Conservation (phyloP, 2,329 filamentous ascomycete species). For the Sarocladiaceae sp. region DNA sequence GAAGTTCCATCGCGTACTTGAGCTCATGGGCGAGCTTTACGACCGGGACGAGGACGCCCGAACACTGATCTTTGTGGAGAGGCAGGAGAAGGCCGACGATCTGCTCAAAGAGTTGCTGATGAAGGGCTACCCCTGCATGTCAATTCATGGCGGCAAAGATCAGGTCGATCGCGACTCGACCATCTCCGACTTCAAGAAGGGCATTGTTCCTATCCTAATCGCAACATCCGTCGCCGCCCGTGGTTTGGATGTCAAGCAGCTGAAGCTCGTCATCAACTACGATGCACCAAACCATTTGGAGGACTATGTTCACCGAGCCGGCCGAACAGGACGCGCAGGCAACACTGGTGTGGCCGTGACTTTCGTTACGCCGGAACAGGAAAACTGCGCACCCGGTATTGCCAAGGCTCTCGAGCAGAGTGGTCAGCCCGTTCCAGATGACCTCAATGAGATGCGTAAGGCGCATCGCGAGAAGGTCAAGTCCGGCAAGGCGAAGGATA, state of each 20-base stretch:
- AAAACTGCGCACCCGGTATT: constrained; percentile 82
- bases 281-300: constrained; percentile 91
- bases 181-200: constrained; percentile 89
- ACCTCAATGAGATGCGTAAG: constrained; percentile 58
- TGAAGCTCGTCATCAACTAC: constrained; percentile 94
- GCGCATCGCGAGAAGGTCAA: constrained; percentile 87
- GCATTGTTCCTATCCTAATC: constrained; percentile 81
- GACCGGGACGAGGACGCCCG: constrained; percentile 83
- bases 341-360: constrained; percentile 94
- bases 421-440: constrained; percentile 73
- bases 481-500: constrained; percentile 82
- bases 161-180: constrained; percentile 90
- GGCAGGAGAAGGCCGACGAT: constrained; percentile 83
- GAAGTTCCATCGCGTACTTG: constrained; percentile 79
- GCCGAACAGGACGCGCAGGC: constrained; percentile 88
- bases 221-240: constrained; percentile 94
- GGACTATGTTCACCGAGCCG: constrained; percentile 92
- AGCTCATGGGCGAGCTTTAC: constrained; percentile 82
- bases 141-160: constrained; percentile 89
- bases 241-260: constrained; percentile 89
- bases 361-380: constrained; percentile 86
- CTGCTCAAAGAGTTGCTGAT: constrained; percentile 70
- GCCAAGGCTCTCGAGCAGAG: constrained; percentile 90
- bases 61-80: constrained; percentile 84
- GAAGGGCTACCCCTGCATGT: constrained; percentile 86